Base-by-base conservation (phyloP, 441 rosid species). In the Iberis amara region DNA sequence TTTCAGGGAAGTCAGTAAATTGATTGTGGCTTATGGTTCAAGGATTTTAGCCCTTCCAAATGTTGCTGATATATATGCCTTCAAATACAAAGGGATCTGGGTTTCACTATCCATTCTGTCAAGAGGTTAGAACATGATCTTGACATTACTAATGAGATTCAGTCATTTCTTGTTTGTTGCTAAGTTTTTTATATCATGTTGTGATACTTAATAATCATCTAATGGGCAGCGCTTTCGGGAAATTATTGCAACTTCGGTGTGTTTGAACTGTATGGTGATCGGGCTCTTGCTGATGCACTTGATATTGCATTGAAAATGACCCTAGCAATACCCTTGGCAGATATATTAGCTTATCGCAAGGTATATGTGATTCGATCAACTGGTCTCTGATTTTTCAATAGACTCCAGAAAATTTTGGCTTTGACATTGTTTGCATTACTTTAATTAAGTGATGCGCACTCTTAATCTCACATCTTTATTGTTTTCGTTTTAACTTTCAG, bases 41-140 rank as follows among this genome's bases (percentile, higher is more conserved):
- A 82, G 99, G 73, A 81, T 94, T 63, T 75, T 90, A 70, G 66
- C 96, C 67, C 88, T 90, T 67, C 99, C 98, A 60, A 90, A 80
- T 79, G 89, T 67, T 40, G 86, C 98, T 11, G 97, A 90, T 68
- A 82, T 90, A 52, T 94, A 94, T 76, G 81, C 88, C 76, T 87
- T 72, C 80, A 94, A 94, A 59, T 94, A 94, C 83, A 94, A 94
- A 75, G 99, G 99, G 64, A 83, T 88, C 57, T 90, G 98, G 96
- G 84, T 94, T 69, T 87, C 91, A 39, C 77, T 87, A 68, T 78
- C 84, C 35, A 74, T 94, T 78, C 86, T 94, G 8, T 76, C 96
- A 40, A 83, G 92, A 94, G 99, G 99, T 94, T 53, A 69, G 76
- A 46, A 26, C 60, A 56, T 48, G 33, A 44, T 27, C 18, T 62